Evolutionary conservation across 768 basidiomycete genomes (phyloP), one percentile per base, ranked within the genome.

Genomic region (Leccinum disarticulatum): DNA sequence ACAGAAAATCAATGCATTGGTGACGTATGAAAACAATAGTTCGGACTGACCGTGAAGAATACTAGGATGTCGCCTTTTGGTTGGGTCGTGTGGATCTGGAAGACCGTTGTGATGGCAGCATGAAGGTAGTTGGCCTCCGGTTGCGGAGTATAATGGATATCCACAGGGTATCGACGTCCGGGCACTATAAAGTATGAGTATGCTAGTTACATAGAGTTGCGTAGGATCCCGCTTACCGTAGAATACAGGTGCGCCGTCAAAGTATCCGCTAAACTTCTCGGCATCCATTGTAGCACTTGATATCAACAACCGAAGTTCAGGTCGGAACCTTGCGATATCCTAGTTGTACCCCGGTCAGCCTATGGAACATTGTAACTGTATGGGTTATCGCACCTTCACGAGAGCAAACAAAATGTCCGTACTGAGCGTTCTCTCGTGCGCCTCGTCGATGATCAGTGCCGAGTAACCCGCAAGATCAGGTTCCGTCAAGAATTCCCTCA

Each of bases 121-220:
- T 98, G 95, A 25, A 98, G 86, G 70, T 98, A 99, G 73, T 98
- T 98, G 48, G 97, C 97, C 79, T 99, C 97, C 8, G 97, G 97
- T 73, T 98, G 97, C 22, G 96, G 95, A 10, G 97, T 99, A 74
- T 98, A 99, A 72, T 96, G 95, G 58, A 98, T 94, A 70, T 98
- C 97, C 60, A 99, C 97, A 14, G 97, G 94, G 74, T 93, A 99
- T 68, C 92, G 88, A 61, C 97, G 91, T 65, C 97, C 97, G 63
- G 97, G 97, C 47, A 99, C 95, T 96, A 64, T 22, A 36, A 47
- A 60, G 41, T 52, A 10, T 71, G 4, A 67, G 38, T 33, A 51
- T 28, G 22, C 17, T 6, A 14, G 15, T 43, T 22, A 22, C 38
- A 56, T 51, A 17, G 51, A 35, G 17, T 19, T 28, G 15, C 22